Conservation (phyloP, 352 stramenopile species). For the Phytophthora fragariaefolia region DNA sequence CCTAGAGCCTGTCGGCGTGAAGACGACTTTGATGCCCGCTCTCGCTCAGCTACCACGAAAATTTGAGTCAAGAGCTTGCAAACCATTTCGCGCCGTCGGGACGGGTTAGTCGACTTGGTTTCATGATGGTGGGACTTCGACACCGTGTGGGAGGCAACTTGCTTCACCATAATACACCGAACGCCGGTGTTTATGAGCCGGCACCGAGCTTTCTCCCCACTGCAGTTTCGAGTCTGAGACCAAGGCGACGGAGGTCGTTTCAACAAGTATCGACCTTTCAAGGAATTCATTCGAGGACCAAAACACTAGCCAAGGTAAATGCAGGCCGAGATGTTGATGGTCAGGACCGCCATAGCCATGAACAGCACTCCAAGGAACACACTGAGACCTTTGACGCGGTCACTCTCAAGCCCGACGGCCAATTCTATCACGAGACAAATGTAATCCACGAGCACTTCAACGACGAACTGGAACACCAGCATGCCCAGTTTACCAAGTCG, state of each 20-base stretch:
- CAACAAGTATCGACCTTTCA: conserved; percentile 9
- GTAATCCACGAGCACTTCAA: not conserved
- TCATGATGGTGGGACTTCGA: conserved; percentile 7
- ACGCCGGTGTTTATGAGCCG: too few relatives aligned
- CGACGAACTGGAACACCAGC: not conserved
- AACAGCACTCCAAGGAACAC: not conserved
- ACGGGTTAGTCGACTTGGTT: conserved; percentile 5
- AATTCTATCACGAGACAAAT: not conserved
- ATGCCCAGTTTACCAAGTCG: not conserved
- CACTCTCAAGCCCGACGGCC: not conserved
- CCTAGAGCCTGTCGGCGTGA: not conserved
- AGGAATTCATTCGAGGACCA: not conserved
- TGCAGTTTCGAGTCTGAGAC: conserved; percentile 28
- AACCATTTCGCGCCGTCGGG: conserved; percentile 27
- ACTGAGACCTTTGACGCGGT: not conserved
- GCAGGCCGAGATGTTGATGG: conserved; percentile 1
- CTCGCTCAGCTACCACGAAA: conserved; percentile 41
- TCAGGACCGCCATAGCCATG: not conserved
- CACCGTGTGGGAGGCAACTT: not conserved
- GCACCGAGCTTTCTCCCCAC: not conserved
- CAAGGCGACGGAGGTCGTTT: conserved; percentile 27
- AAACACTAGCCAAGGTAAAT: conserved; percentile 1
- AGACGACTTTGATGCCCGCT: conserved; percentile 17
- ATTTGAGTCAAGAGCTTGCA: conserved; percentile 61
- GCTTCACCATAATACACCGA: conserved; percentile 14